Evolutionary conservation across 177 flowering plant species (phyloP), one percentile per base, ranked within the genome.

Genomic region (Telopea speciosissima): DNA sequence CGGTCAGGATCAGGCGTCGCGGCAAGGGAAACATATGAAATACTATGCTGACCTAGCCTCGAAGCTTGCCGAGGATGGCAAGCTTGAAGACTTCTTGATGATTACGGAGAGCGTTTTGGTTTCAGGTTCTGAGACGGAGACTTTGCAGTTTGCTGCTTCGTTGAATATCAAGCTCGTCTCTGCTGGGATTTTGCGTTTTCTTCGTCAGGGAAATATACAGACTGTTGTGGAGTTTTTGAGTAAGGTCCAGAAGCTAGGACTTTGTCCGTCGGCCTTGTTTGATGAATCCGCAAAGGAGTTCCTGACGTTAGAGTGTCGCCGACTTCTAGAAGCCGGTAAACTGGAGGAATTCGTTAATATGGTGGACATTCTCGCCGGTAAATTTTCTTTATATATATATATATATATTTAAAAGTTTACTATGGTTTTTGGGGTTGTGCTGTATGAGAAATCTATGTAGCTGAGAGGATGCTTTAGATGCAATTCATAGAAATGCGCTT

Each of bases 291-390:
- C 75, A 0, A 62, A 73, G 75, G 77, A 82, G 63, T 42, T 76
- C 70, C 70, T 89, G 61, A 68, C 62, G 8, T 62, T 23, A 36
- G 88, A 83, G 79, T 87, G 88, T 75, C 74, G 80, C 6, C 67
- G 80, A 65, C 52, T 84, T 54, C 67, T 82, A 28, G 49, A 79
- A 28, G 58, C 33, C 22, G 87, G 86, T n/a, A 69, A 80, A 23
- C 74, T 88, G 33, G 83, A 81, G 78, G 79, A 77, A 24, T 62
- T 78, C 42, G 88, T 90, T 45, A 82, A 75, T 45, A 70, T 85
- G 66, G 66, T 87, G 80, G 96, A 86, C 72, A 70, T 71, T 64
- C 80, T 92, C 63, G 75, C 83, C 61, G 93, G 97, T 92, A 76
- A 68, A 5, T 36, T 36, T 68, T 42, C n/a, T 16, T 49, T 49